Evolutionary conservation across 2,329 filamentous ascomycete genomes (phyloP), one percentile per base, ranked within the genome.

Genomic region (Alternaria solani): DNA sequence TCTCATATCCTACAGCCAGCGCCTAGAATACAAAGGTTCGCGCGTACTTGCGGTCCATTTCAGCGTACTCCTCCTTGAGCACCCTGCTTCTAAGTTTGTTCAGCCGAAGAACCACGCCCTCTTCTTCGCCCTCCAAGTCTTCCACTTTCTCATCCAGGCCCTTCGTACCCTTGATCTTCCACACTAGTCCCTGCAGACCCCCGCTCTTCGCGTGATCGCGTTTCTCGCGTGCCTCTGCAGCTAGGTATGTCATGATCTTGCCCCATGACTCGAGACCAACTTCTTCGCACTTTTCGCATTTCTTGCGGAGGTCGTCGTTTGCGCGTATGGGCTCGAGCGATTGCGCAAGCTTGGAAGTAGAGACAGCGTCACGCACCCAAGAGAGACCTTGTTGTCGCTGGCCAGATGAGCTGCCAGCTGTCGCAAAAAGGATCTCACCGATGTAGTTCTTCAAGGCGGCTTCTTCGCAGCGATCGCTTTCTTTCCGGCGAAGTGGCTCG

Each of bases 351-450:
- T 94, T 93, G 3, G 93, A 91, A 1, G 91, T 81, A 0, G 74
- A 76, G 1, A 96, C 92, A 26, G 91, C 93, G 64, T 97, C 92
- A 56, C 93, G 87, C 1, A 94, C 97, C 94, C 94, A 98, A 6
- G 89, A 88, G 2, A 97, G 83, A 0, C 93, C 94, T 62, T 91
- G 89, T 51, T 83, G 81, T 18, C 77, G 81, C 18, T 74, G 66
- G 9, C 62, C 48, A 55, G 60, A 55, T 52, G 76, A 78, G 4
- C 74, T 61, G 4, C 82, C 80, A n/a, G 86, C 85, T 5, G 86
- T 86, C 0, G 92, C 87, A 77, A 91, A 97, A 32, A 98, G 85
- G 52, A 98, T 96, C 80, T 98, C 94, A 59, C 94, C 94, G 64
- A 98, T 94, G 78, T 97, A 95, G 25, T 93, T 86, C 83, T 93